These are phyloP conservation scores for Myotisia sp. DNA, from an alignment of 2,329 filamentous ascomycete species.

Conservation along the genomic window DNA sequence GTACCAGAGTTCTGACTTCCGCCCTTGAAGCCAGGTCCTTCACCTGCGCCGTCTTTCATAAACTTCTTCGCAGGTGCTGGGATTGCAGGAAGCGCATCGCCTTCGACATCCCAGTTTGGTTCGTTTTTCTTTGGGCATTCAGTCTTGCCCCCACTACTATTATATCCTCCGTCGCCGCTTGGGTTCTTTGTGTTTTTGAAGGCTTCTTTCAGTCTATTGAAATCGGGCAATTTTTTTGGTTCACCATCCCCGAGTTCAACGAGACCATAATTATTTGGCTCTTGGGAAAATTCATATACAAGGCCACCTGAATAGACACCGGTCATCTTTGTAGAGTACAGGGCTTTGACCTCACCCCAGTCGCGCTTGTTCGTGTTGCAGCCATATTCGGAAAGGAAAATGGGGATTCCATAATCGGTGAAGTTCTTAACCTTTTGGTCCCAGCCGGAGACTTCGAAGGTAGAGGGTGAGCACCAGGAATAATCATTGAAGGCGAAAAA, in stretches of 20 bases:
- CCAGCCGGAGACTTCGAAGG: slow-evolving; percentile 65
- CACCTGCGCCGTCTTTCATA: slow-evolving; percentile 45
- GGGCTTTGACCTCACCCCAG: slow-evolving; percentile 62
- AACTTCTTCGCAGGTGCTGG: slow-evolving; percentile 41
- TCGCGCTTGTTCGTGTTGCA: slow-evolving; percentile 70
- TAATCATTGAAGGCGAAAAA: slow-evolving; percentile 86
- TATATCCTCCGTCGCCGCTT: slow-evolving; percentile 45
- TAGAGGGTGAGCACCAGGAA: slow-evolving; percentile 62
- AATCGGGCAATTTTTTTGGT: slow-evolving; percentile 46
- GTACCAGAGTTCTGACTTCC: slow-evolving; percentile 45
- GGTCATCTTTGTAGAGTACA: slow-evolving; percentile 77
- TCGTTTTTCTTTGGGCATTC: slow-evolving; percentile 39
- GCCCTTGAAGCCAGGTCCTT: slow-evolving; percentile 42
- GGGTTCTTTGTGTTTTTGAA: slow-evolving; percentile 39
- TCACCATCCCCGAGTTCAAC: slow-evolving; percentile 50
- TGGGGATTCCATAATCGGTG: slow-evolving; percentile 69
- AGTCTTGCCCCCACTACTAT: slow-evolving; percentile 38
- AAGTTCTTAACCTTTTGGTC: slow-evolving; percentile 79
- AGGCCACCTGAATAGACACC: slow-evolving; percentile 86
- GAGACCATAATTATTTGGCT: slow-evolving; percentile 66
- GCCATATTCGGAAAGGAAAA: slow-evolving; percentile 92
- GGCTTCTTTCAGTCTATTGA: slow-evolving; percentile 40
- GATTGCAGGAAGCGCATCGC: slow-evolving; percentile 41
- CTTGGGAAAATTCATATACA: slow-evolving; percentile 84
- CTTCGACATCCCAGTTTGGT: slow-evolving; percentile 43